Base-by-base conservation (phyloP, 148 eudicot species). In the Oxyria digyna region DNA sequence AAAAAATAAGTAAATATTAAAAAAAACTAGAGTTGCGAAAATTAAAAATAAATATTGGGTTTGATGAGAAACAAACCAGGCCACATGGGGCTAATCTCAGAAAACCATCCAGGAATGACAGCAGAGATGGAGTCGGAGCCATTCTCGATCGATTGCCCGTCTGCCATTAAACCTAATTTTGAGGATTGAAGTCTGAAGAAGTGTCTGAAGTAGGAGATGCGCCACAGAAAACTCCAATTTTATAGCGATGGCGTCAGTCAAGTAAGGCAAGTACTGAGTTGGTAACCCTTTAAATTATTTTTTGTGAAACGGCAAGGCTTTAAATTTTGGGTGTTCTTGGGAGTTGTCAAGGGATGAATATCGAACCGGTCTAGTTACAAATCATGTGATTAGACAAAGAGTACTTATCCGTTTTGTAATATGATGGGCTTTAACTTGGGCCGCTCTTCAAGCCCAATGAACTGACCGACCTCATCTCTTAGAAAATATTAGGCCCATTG, bases 1-100 rank as follows among this genome's bases (percentile, higher is more conserved):
- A 62, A 46, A 31, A 69, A 46, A 37, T 48, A 42, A 18, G 37
- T 49, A 21, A 40, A 2, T 45, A 31, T 8, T 1, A 71, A 67
- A 23, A 15, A 26, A 62, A 43, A 3, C 18, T 12, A 23, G 11
- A 45, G 18, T 40, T 8, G 4, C 41, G 21, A 11, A 20, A 21
- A 24, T 3, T n/a, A 43, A 43, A 43, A 13, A 3, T 14, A 1
- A 21, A 38, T n/a, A n/a, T 43, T 11, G 14, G 64, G 49, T 59
- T n/a, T 9, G 20, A 18, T 45, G 48, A 63, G 33, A 66, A 57
- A 77, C 85, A 46, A 23, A 89, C 98, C 98, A 75, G 98, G 98
- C 98, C 98, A 94, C 95, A 94, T 83, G 45, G 98, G 97, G 81
- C 96, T 94, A 67, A 94, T 88, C 80, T 94, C 98, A 67, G 98